Conservation (phyloP, 495 filamentous ascomycete species). For the Aspergillus wentii region DNA sequence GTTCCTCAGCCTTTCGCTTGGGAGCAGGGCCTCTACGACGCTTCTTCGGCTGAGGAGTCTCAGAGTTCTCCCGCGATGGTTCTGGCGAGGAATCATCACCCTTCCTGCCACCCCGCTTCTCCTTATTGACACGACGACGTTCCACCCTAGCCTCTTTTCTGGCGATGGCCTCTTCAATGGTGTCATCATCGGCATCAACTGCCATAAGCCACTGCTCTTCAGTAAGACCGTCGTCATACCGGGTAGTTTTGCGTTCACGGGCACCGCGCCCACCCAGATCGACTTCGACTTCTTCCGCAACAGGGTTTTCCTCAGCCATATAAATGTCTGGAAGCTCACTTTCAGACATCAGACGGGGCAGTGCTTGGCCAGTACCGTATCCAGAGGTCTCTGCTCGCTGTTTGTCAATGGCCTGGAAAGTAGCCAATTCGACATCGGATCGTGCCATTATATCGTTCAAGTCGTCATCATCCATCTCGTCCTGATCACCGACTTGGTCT, state of each 20-base stretch:
- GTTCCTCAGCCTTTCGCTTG: conserved; percentile 84
- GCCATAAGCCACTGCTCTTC: conserved; percentile 95
- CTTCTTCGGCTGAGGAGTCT: conserved; percentile 61
- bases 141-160: conserved; percentile 82
- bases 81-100: conserved; percentile 66
- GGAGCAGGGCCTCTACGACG: conserved; percentile 67
- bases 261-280: conserved; percentile 82
- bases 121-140: conserved; percentile 67
- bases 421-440: conserved; percentile 61
- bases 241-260: conserved; percentile 85
- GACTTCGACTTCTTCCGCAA: conserved; percentile 71
- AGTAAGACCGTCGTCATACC: conserved; percentile 95
- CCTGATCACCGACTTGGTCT: conserved; percentile 72
- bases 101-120: conserved; percentile 51
- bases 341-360: conserved; percentile 81
- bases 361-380: conserved; percentile 65
- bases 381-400: conserved; percentile 55
- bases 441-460: conserved; percentile 84
- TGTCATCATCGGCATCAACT: conserved; percentile 93
- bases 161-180: conserved; percentile 86
- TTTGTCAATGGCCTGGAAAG: conserved; percentile 75
- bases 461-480: conserved; percentile 96
- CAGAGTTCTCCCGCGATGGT: conserved; percentile 73
- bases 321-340: conserved; percentile 91
- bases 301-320: conserved; percentile 75